Conservation (phyloP, 2,329 filamentous ascomycete genomes). For the Exophiala calicioides region DNA sequence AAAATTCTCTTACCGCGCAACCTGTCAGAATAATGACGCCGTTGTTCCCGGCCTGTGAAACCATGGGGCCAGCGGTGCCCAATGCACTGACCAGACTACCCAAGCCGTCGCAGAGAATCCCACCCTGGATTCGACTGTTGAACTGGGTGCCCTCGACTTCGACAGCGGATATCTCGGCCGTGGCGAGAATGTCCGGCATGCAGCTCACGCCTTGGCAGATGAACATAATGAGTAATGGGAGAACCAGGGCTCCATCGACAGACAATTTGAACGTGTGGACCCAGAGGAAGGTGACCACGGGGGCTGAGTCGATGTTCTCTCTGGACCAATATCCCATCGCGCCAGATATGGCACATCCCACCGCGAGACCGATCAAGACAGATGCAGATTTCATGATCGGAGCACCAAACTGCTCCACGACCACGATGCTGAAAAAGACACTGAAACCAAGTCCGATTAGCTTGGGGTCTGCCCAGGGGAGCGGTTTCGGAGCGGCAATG, state of each 20-base stretch:
- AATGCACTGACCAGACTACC: conserved; percentile 74
- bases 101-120: conserved; percentile 74
- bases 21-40: conserved; percentile 79
- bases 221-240: conserved; percentile 69
- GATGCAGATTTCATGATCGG: conserved; percentile 82
- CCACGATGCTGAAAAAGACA: conserved; percentile 75
- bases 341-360: conserved; percentile 76
- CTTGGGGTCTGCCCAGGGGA: conserved; percentile 77
- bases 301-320: conserved; percentile 70
- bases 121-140: conserved; percentile 76
- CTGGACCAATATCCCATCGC: conserved; percentile 76
- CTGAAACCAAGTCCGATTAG: conserved; percentile 78
- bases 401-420: conserved; percentile 77
- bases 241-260: conserved; percentile 71
- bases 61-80: conserved; percentile 78
- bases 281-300: conserved; percentile 75
- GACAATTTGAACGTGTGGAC: conserved; percentile 72
- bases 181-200: conserved; percentile 78
- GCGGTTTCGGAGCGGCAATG: conserved; percentile 67
- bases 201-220: conserved; percentile 77
- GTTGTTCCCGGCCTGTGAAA: conserved; percentile 81
- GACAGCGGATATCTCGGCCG: conserved; percentile 75
- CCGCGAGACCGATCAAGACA: conserved; percentile 71
- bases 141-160: conserved; percentile 72
- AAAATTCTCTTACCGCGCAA: conserved; percentile 55